Evolutionary conservation across 345 rosid genomes (phyloP), one percentile per base, ranked within the genome.

Genomic region (Eucalyptus marginata): DNA sequence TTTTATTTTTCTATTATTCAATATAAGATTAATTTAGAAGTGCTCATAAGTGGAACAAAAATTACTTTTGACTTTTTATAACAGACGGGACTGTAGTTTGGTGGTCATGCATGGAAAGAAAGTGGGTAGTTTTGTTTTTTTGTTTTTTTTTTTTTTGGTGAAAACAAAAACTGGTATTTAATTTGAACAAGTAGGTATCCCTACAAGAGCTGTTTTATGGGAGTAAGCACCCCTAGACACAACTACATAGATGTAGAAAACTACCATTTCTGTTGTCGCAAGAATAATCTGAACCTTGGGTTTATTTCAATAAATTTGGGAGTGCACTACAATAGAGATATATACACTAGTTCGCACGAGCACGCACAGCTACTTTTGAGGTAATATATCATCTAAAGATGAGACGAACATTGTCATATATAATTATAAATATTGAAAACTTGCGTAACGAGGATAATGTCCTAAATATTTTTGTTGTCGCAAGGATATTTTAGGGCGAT

Each of bases 401-500:
- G 62, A 56, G 29, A 9, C 29, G 0, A 56, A 56, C 62, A 24
- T 24, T 56, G 27, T 24, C 62, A 59, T 59, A 25, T 2, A 10
- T 27, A 3, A 59, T 59, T 27, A 59, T 59, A 59, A 10, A 27
- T 0, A 59, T 27, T 13, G 31, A 59, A 12, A 27, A 59, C 3
- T 27, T 59, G n/a, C 4, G 4, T 59, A 25, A 59, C 10, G 66
- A 59, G 14, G 66, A 59, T 27, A 59, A 59, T 59, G 68, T 27
- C 68, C 68, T 27, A 58, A 27, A 22, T 9, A 0, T 0, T 0
- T 12, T 59, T 59, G 68, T 59, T 12, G 31, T 59, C 0, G 4
- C 8, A 0, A 27, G 68, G 68, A 59, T 29, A 12, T 27, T 59
- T 59, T 59, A 27, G 31, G 68, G 27, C 0, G 0, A 59, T 27